Evolutionary conservation across 2,329 filamentous ascomycete species (phyloP), one percentile per base, ranked within the genome.

Genomic region (Aspergillus vadensis): DNA sequence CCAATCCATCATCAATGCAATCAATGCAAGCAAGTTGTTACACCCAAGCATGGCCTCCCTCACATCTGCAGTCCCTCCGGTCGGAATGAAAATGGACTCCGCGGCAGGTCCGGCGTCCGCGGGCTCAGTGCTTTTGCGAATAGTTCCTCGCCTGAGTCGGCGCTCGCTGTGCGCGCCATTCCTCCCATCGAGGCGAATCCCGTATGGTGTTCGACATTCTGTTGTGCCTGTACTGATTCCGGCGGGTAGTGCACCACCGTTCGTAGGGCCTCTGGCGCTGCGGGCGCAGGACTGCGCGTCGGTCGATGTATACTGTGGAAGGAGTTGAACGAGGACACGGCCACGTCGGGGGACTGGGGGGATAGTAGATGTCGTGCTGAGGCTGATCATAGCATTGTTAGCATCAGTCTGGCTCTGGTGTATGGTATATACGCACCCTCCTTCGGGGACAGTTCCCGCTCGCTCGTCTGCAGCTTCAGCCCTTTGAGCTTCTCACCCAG

Each of bases 81-180:
- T 30, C 78, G 76, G 72, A 88, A 85, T 3, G 84, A 85, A 71
- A 97, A 97, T 0, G 92, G 92, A 71, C 91, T 93, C 68, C 88
- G 91, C 56, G 88, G 87, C 82, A 95, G 92, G 67, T 96, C 92
- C 0, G 92, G 92, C 69, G 91, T 93, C 54, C 92, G 83, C 1
- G 92, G 92, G 70, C 91, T 94, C 78, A 97, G 86, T 1, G 91
- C 92, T 55, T 96, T 83, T 0, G 92, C 92, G 72, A 97, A 97
- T 2, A 97, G 81, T 43, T 91, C 93, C 60, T 96, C 92, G 66
- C 92, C 89, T 0, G 83, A 85, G 43, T 88, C 86, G 5, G 67
- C 63, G 74, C 62, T 75, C 52, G 60, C 66, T 39, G 60, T 78
- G 73, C 61, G 70, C 17, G 73, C 66, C n/a, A 76, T 60, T 1